These are phyloP conservation scores for Xerocomellus amylosporus DNA, from an alignment of 768 basidiomycete species.

Conservation along the genomic window DNA sequence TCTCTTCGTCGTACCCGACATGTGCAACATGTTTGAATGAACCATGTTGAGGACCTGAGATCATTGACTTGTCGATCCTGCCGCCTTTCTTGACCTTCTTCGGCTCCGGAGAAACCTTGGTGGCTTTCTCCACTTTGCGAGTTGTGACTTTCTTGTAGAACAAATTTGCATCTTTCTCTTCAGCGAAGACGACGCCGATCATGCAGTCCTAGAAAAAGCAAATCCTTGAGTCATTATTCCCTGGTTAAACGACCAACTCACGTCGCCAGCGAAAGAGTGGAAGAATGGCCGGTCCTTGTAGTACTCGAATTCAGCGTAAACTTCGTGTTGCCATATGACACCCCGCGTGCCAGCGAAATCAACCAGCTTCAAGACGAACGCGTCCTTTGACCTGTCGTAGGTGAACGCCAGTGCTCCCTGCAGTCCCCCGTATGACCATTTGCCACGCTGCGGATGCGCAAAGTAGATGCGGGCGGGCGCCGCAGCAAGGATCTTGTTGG, in stretches of 20 bases:
- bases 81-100: conserved; percentile 62
- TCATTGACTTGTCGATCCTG: conserved; percentile 90
- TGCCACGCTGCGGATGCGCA: conserved; percentile 69
- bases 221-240: background rate
- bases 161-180: conserved; percentile 78
- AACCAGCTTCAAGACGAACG: conserved; percentile 71
- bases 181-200: conserved; percentile 88
- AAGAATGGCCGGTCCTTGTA: conserved; percentile 85
- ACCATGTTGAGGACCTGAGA: conserved; percentile 74
- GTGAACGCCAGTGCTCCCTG: conserved; percentile 82
- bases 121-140: conserved; percentile 58
- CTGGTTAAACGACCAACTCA: conserved; percentile 44
- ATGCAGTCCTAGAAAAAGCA: conserved; percentile 68
- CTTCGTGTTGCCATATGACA: conserved; percentile 90
- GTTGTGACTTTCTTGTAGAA: conserved; percentile 82
- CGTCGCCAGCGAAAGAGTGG: conserved; percentile 90
- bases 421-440: conserved; percentile 86
- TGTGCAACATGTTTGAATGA: conserved; percentile 91
- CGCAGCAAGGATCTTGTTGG: conserved; percentile 78
- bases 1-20: conserved; percentile 89
- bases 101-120: conserved; percentile 51
- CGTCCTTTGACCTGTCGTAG: conserved; percentile 54
- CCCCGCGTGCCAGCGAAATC: conserved; percentile 83
- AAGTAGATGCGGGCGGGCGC: conserved; percentile 87
- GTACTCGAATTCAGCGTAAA: conserved; percentile 81